Conservation (phyloP, 371 early-diverging fungal genomes). For the Mortierella sp. region DNA sequence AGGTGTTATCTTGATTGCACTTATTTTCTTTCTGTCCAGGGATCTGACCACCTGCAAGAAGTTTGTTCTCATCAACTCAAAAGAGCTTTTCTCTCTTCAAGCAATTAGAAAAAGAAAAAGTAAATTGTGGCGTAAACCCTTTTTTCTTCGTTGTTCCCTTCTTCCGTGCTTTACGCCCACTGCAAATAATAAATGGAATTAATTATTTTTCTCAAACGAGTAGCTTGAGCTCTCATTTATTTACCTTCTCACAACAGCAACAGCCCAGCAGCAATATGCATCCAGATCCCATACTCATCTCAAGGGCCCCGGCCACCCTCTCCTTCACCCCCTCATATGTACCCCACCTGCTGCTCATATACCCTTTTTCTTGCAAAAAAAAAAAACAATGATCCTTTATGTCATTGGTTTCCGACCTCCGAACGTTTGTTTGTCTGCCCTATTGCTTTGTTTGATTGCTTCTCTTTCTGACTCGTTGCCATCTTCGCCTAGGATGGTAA, state of each 20-base stretch:
- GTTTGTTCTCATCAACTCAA: neutral
- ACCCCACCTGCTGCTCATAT: neutral
- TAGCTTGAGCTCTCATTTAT: neutral
- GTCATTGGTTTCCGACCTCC: neutral
- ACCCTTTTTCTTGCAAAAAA: neutral
- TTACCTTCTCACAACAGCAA: neutral
- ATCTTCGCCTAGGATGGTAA: constrained; percentile 18
- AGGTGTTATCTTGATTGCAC: neutral
- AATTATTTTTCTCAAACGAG: neutral
- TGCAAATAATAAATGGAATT: constrained; percentile 1
- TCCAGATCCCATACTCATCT: neutral
- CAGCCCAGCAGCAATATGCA: neutral
- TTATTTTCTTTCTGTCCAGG: neutral
- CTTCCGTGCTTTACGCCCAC: neutral
- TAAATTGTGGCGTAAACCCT: constrained; percentile 10
- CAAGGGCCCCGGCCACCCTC: neutral
- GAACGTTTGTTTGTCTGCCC: neutral
- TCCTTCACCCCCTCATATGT: neutral
- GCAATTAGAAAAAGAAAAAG: neutral
- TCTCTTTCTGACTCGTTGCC: neutral
- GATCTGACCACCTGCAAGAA: too few relatives aligned
- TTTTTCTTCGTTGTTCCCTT: neutral
- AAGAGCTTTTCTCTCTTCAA: neutral
- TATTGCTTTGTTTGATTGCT: neutral
- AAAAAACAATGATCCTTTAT: neutral